phyloP scores from a whole-genome alignment of 176 grass and related monocot species.

The Chrysopogon serrulatus region DNA sequence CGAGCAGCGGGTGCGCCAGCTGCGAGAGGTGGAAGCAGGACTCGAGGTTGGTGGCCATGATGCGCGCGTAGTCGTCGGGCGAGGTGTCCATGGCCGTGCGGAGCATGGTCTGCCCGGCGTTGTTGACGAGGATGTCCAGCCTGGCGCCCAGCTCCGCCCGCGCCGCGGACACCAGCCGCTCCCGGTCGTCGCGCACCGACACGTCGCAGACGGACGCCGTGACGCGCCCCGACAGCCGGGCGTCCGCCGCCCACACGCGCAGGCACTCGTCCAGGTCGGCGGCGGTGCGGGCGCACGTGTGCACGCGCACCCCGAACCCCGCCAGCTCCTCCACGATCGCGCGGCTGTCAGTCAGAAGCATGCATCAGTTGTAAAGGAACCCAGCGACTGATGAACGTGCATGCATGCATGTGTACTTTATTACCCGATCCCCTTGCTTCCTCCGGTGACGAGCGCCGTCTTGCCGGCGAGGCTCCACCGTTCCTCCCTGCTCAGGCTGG shows the following conservation, averaged over 20 bases:
- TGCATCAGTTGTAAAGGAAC: no score
- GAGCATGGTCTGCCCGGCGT: constrained; percentile 34
- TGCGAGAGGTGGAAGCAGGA: constrained; percentile 49
- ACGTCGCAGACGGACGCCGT: constrained; percentile 50
- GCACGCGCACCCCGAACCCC: constrained; percentile 35
- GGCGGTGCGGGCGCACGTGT: constrained; percentile 40
- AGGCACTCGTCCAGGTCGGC: constrained; percentile 32
- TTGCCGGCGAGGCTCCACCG: constrained; percentile 25
- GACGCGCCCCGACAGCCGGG: not conserved
- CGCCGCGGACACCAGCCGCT: constrained; percentile 33
- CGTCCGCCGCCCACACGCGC: constrained; percentile 19
- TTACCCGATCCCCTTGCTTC: constrained; percentile 38
- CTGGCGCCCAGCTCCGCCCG: constrained; percentile 9
- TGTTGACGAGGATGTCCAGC: constrained; percentile 58
- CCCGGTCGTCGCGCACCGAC: constrained; percentile 26
- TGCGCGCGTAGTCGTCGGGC: constrained; percentile 26
- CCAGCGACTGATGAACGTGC: not conserved
- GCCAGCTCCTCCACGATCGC: constrained; percentile 56
- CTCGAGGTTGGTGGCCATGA: constrained; percentile 52
- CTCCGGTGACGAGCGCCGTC: constrained; percentile 41
- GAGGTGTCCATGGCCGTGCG: not conserved
- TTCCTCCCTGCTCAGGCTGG: not conserved
- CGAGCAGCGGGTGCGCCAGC: constrained; percentile 45
- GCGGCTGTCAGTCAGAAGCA: not conserved
- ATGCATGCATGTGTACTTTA: not conserved